A percentile compares a stretch with the other conserved stretches of the same genome.
phyloP scores from a whole-genome alignment of 495 filamentous ascomycete genomes.

The Trichoderma asperelloides region DNA sequence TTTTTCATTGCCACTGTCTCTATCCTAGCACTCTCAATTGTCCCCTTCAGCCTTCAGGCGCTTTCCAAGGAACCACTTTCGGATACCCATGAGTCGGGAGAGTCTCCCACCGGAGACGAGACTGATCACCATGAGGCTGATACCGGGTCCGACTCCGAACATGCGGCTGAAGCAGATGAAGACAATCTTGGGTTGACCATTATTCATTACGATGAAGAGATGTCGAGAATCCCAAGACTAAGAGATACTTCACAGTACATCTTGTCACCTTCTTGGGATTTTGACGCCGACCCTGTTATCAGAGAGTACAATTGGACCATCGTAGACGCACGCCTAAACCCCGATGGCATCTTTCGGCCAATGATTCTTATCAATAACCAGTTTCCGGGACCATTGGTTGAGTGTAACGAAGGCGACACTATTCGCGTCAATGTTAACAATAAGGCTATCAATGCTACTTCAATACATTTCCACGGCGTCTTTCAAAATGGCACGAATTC shows the following conservation, averaged over 20 bases:
- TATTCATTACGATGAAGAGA: background rate
- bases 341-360: conserved; percentile 50
- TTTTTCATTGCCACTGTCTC: background rate
- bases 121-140: background rate
- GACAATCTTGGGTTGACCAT: background rate
- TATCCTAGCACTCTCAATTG: background rate
- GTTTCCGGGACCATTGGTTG: conserved; percentile 54
- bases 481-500: conserved; percentile 52
- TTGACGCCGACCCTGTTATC: background rate
- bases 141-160: background rate
- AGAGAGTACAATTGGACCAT: background rate
- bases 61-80: background rate
- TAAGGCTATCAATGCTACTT: conserved; percentile 50
- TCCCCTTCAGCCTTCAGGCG: background rate
- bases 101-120: background rate
- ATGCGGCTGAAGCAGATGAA: background rate
- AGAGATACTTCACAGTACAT: background rate
- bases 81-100: background rate
- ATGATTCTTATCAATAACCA: conserved; percentile 63
- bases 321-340: conserved; percentile 25
- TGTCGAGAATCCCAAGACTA: background rate
- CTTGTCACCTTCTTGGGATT: background rate
- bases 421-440: conserved; percentile 57
- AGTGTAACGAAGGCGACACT: conserved; percentile 51
- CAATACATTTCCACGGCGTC: conserved; percentile 66